Percentiles rank a stretch among this genome's conserved stretches.
Conservation (phyloP, 495 filamentous ascomycete genomes). For the Hypomontagnella submonticulosa region DNA sequence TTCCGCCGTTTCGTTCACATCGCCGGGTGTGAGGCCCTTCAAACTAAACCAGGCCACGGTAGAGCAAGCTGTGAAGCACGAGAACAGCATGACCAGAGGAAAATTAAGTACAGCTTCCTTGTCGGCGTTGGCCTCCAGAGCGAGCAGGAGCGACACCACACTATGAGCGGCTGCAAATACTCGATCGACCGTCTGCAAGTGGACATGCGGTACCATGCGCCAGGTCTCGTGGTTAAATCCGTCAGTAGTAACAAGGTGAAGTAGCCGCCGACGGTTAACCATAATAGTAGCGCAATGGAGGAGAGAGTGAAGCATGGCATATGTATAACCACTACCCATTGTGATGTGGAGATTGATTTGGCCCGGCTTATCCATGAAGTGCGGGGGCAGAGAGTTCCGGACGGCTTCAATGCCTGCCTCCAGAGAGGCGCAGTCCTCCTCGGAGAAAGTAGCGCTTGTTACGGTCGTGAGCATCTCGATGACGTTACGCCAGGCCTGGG, state of each 20-base stretch:
- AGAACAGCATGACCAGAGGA: constrained; percentile 64
- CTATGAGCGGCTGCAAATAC: constrained; percentile 63
- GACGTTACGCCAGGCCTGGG: constrained; percentile 63
- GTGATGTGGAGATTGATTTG: constrained; percentile 65
- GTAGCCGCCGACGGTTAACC: constrained; percentile 62
- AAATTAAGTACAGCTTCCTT: constrained; percentile 62
- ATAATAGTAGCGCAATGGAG: constrained; percentile 63
- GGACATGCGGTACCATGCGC: constrained; percentile 52
- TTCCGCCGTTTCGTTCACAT: constrained; percentile 58
- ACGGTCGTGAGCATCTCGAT: constrained; percentile 63
- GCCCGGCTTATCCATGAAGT: constrained; percentile 61
- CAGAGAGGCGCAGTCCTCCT: constrained; percentile 55
- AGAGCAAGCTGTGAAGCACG: constrained; percentile 62
- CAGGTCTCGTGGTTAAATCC: constrained; percentile 58
- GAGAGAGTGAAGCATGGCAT: constrained; percentile 63
- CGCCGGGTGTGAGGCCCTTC: constrained; percentile 59
- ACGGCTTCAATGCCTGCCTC: constrained; percentile 59
- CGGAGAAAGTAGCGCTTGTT: constrained; percentile 56
- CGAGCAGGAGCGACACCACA: constrained; percentile 57
- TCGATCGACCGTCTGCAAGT: constrained; percentile 55
- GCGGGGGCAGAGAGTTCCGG: constrained; percentile 57
- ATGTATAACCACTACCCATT: constrained; percentile 64
- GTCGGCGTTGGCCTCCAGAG: constrained; percentile 59
- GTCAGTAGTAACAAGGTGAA: constrained; percentile 59
- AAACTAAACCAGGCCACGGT: constrained; percentile 62